Base-by-base conservation (phyloP, 2,329 filamentous ascomycete species). In the Myriosclerotinia scirpicola region DNA sequence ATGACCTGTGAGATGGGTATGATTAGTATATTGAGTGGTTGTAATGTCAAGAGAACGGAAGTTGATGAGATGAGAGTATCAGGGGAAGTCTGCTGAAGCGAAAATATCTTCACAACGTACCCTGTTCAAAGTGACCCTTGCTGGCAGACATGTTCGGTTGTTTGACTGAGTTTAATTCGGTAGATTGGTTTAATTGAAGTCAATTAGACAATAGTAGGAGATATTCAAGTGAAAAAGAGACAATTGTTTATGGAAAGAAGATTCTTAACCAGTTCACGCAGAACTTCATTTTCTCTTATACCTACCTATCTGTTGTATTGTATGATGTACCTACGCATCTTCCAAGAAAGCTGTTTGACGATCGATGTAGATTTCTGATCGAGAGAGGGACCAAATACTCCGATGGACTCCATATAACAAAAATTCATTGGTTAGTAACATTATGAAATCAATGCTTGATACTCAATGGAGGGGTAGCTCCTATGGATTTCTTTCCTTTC, bases 1-100 rank as follows among this genome's bases (percentile, higher is more conserved):
- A 71, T 85, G 80, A 50, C 83, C 84, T 83, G 17, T 36, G 42
- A 17, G 36, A 26, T 36, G 6, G 36, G 4, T 40, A 52, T 20
- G 36, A 26, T 60, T 48, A 40, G 65, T 30, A 12, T n/a, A 22
- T 22, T 34, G 50, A 36, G 14, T 8, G 17, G 5, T 5, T 15
- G 6, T n/a, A 36, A 3, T 22, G 42, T 3, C 15, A 2, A 36
- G n/a, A 56, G 36, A 42, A 48, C 8, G 7, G 34, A 5, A 34
- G 2, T 34, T 34, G 30, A 34, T 50, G 44, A 40, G 30, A 14
- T 30, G 46, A 44, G 46, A 22, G 20, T 8, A 54, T 36, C 36
- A 60, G 30, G 38, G 26, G 22, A 11, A 52, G 30, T 34, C n/a
- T 48, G 20, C 6, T 63, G 48, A 42, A 34, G 14, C 48, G 20